Evolutionary conservation across 2,329 filamentous ascomycete genomes (phyloP).

Genomic region (Cladorrhinum sp.): DNA sequence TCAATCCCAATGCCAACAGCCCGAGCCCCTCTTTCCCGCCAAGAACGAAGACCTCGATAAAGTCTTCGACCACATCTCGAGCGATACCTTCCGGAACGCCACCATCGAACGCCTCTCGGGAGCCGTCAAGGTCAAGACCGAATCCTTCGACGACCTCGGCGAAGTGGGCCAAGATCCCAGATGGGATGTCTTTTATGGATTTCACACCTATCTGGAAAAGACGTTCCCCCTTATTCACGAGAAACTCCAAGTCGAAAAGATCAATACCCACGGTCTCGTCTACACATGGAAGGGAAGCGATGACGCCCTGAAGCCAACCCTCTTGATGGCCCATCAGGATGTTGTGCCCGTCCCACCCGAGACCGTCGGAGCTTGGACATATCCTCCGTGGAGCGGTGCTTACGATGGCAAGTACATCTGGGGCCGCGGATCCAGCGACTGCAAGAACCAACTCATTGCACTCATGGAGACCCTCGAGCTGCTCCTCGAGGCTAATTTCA

Average conservation of each 20-base stretch:
- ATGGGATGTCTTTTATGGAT: slow-evolving; percentile 56
- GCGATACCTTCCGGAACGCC: slow-evolving; percentile 25
- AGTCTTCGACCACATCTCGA: slow-evolving; percentile 24
- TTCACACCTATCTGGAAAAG: slow-evolving; percentile 48
- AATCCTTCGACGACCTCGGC: slow-evolving; percentile 45
- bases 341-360: slow-evolving; percentile 57
- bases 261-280: slow-evolving; percentile 58
- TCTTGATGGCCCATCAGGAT: slow-evolving; percentile 64
- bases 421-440: slow-evolving; percentile 59
- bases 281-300: slow-evolving; percentile 56
- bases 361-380: slow-evolving; percentile 51
- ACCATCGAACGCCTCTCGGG: slow-evolving; percentile 30
- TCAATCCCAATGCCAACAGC: slow-evolving; percentile 25
- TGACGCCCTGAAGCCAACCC: slow-evolving; percentile 47
- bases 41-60: slow-evolving; percentile 21
- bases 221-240: slow-evolving; percentile 52
- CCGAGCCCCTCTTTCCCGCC: slow-evolving; percentile 24
- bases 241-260: slow-evolving; percentile 46
- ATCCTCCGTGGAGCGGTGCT: slow-evolving; percentile 57
- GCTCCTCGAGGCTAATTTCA: slow-evolving; percentile 49
- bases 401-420: slow-evolving; percentile 58
- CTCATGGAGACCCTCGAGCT: slow-evolving; percentile 55
- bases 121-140: slow-evolving; percentile 33
- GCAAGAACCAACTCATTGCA: slow-evolving; percentile 59
- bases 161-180: slow-evolving; percentile 52